Percentiles rank a stretch among this genome's conserved stretches.
Evolutionary conservation across 768 basidiomycete genomes (phyloP).

Genomic region (Calocybe indica): DNA sequence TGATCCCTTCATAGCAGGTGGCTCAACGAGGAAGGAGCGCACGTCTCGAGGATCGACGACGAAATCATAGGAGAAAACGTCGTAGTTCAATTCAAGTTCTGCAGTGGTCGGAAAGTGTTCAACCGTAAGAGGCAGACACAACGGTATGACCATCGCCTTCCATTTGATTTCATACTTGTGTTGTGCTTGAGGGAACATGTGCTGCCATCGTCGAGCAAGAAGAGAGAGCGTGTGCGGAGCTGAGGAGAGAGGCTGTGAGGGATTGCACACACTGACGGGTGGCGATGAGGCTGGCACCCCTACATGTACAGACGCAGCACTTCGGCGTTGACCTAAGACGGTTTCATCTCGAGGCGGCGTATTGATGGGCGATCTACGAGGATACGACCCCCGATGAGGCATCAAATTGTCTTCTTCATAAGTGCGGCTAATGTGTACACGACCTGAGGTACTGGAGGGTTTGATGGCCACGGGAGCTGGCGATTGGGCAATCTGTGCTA

Average conservation of each 20-base stretch:
- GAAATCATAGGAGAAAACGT: constrained; percentile 84
- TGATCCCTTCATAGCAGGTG: constrained; percentile 40
- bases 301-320: constrained; percentile 29
- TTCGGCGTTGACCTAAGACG: constrained; percentile 52
- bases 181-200: constrained; percentile 66
- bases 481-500: constrained; percentile 25
- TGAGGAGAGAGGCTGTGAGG: constrained; percentile 53
- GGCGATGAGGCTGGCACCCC: constrained; percentile 43
- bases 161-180: constrained; percentile 90
- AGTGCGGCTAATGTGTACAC: constrained; percentile 43
- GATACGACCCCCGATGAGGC: constrained; percentile 40
- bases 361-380: constrained; percentile 56
- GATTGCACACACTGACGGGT: constrained; percentile 49
- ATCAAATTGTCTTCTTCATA: constrained; percentile 52
- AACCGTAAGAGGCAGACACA: constrained; percentile 85
- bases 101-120: constrained; percentile 78
- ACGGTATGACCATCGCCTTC: constrained; percentile 79
- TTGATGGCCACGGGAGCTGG: constrained; percentile 39
- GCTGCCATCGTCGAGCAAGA: constrained; percentile 88
- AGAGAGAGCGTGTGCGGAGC: constrained; percentile 61
- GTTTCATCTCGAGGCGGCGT: constrained; percentile 70
- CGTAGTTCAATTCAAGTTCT: constrained; percentile 72
- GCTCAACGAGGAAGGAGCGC: constrained; percentile 80
- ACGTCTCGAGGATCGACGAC: constrained; percentile 81
- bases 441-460: constrained; percentile 18